These are phyloP conservation scores for Camellia japonica DNA, from an alignment of 148 eudicot genomes.

Conservation along the genomic window DNA sequence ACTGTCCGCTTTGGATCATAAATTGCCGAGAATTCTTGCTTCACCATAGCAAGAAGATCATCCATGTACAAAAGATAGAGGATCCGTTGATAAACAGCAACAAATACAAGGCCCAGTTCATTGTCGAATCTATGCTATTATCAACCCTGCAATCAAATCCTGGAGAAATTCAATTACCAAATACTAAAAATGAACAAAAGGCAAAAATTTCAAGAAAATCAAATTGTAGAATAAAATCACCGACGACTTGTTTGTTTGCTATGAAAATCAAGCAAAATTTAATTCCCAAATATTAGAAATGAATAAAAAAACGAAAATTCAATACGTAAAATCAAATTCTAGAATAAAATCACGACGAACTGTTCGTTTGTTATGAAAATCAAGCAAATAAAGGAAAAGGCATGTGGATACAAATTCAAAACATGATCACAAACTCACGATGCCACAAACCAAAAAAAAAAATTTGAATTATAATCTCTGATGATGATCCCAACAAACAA, in stretches of 20 bases:
- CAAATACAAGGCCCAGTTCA: slow-evolving; percentile 89
- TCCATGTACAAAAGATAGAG: slow-evolving; percentile 82
- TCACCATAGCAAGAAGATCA: slow-evolving; percentile 84
- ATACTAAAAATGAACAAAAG: neutral
- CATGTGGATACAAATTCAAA: too few species aligned
- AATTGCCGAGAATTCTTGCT: slow-evolving; percentile 68
- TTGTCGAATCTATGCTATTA: slow-evolving; percentile 40
- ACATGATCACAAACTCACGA: too few species aligned
- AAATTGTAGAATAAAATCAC: neutral
- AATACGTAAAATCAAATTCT: too few species aligned
- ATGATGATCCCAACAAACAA: too few species aligned
- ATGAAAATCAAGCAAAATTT: neutral
- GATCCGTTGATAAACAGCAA: slow-evolving; percentile 85
- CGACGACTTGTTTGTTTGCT: neutral
- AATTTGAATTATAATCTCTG: too few species aligned
- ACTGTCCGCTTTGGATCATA: slow-evolving; percentile 70
- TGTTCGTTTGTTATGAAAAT: too few species aligned
- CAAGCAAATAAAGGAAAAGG: too few species aligned
- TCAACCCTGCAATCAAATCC: slow-evolving; percentile 21
- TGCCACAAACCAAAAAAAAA: too few species aligned
- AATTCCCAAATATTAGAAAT: too few species aligned
- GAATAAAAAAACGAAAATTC: too few species aligned
- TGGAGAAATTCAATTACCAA: neutral
- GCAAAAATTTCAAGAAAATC: neutral
- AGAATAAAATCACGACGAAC: too few species aligned